phyloP scores from a whole-genome alignment of 192 early-diverging fungal genomes.

The Neocallimastix lanati region DNA sequence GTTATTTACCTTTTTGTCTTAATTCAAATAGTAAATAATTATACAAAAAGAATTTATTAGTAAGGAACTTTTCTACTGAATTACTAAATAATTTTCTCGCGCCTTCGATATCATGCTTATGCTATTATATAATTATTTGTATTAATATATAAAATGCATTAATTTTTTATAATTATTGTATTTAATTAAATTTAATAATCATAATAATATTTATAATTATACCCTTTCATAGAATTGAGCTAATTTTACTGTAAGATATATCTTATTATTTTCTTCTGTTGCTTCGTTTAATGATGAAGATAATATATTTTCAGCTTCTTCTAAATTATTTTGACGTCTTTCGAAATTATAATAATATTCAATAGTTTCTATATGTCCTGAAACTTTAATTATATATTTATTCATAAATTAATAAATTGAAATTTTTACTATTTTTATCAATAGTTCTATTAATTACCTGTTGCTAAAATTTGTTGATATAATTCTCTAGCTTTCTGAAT shows the following conservation, averaged over 20 bases:
- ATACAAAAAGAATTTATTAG: slow-evolving; percentile 32
- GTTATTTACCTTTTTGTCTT: slow-evolving; percentile 22
- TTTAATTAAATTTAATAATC: no score
- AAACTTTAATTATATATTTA: slow-evolving; percentile 33
- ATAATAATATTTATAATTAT: no score
- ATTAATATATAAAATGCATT: no score
- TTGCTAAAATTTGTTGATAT: slow-evolving; percentile 28
- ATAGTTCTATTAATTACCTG: no score
- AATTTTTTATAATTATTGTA: no score
- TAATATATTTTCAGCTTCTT: slow-evolving; percentile 17
- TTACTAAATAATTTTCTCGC: slow-evolving; percentile 23
- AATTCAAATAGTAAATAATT: slow-evolving; percentile 46
- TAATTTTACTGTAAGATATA: slow-evolving; percentile 11
- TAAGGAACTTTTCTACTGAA: slow-evolving; percentile 15
- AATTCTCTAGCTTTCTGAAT: slow-evolving; percentile 31
- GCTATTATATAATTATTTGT: no score
- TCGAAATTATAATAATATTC: slow-evolving; percentile 46
- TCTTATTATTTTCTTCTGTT: neutral
- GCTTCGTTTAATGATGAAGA: neutral
- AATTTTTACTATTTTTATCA: no score
- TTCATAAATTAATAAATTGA: no score
- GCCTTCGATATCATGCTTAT: slow-evolving; percentile 8
- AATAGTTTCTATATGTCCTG: slow-evolving; percentile 45
- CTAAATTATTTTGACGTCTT: slow-evolving; percentile 22
- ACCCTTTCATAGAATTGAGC: slow-evolving; percentile 18